Base-by-base conservation (phyloP, 208 protist species). In the Acanthamoeba lenticulata region DNA sequence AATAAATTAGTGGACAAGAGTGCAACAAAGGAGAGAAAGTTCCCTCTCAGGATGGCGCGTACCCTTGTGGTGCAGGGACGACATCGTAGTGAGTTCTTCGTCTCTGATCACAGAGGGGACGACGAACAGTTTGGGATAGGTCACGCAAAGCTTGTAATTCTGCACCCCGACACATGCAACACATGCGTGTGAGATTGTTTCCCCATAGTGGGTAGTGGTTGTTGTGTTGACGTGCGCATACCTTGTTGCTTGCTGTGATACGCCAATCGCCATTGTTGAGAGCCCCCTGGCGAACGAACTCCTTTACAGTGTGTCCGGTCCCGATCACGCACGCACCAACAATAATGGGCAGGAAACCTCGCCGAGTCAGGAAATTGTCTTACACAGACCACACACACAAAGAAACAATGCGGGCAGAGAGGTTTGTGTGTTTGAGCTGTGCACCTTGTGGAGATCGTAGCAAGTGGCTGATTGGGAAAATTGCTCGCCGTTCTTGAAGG, bases 111-210 rank as follows among this genome's bases (percentile, higher is more conserved):
- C 0, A 24, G 15, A 52, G 38, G 77, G 77, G 38, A 86, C 77
- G 2, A 45, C 38, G 45, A 86, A 86, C 40, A 1, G 13, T 24
- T 55, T 86, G 45, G 77, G 77, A 13, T 86, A 86, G 40, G 27
- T 55, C 6, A 29, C 40, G 77, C 77, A 86, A 17, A 86, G 77
- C 77, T 86, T 86, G 42, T 86, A 86, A 24, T 52, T 86, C 65
- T 74, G 21, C 1, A 4, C 9, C 24, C 17, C 9, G 17, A 69
- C 3, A 27, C 7, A 27, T 27, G 47, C 60, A 27, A 69, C 32
- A 9, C 6, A 3, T 69, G 5, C 19, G 29, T 5, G 60, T 69
- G 60, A 69, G n/a, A 69, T 34, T 69, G 45, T 5, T 5, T 21
- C 6, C 6, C 21, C 5, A 69, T 21, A 69, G 21, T 21, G 21